Evolutionary conservation across 2,329 filamentous ascomycete genomes (phyloP).

Genomic region (Fusarium graminum): DNA sequence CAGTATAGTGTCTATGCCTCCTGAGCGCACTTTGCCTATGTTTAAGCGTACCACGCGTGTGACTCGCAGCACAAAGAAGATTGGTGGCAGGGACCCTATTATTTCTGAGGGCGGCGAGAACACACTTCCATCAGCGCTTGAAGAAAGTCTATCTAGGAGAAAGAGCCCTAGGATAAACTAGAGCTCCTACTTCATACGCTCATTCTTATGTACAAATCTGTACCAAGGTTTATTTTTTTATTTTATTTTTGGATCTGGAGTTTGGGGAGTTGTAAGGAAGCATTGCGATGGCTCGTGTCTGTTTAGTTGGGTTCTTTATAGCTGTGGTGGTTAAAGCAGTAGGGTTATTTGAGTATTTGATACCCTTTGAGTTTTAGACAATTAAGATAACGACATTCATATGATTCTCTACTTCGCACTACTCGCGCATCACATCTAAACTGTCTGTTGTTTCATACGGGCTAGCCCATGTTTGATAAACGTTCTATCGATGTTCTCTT

Average conservation of each 20-base stretch:
- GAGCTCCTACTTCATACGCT: constrained; percentile 1
- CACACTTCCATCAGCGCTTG: constrained; percentile 60
- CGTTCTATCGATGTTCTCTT: not conserved
- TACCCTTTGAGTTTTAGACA: constrained; percentile 51
- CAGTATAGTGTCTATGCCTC: constrained; percentile 58
- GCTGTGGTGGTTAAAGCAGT: constrained; percentile 29
- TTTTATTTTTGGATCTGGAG: constrained; percentile 38
- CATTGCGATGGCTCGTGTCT: constrained; percentile 11
- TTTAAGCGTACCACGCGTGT: constrained; percentile 61
- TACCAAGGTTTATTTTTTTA: constrained; percentile 4
- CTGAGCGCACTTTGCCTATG: constrained; percentile 61
- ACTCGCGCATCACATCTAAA: not conserved
- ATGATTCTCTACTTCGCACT: constrained; percentile 10
- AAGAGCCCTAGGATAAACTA: constrained; percentile 67
- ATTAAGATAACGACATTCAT: constrained; percentile 36
- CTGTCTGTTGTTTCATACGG: not conserved
- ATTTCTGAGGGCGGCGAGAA: constrained; percentile 66
- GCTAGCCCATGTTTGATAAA: not conserved
- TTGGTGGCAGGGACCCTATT: constrained; percentile 39
- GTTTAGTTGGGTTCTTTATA: constrained; percentile 29
- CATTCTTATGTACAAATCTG: constrained; percentile 7
- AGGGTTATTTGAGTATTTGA: constrained; percentile 54
- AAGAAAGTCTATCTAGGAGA: constrained; percentile 62
- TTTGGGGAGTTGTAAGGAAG: constrained; percentile 29
- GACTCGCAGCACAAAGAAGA: constrained; percentile 54